Base-by-base conservation (phyloP, 495 filamentous ascomycete genomes). In the Podospora comata region DNA sequence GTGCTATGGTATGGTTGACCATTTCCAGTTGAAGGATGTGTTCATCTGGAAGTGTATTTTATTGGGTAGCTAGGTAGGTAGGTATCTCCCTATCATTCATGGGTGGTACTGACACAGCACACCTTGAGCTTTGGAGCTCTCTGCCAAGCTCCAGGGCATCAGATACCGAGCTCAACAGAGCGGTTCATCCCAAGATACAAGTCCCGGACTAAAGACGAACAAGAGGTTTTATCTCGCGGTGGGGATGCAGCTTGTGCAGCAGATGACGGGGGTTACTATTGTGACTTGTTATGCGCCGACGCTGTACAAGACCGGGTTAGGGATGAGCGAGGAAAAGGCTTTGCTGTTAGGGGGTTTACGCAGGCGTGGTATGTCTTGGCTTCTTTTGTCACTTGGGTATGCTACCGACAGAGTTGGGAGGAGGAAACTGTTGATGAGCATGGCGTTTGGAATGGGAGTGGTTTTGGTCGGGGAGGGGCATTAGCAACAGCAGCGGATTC, bases 281-380 rank as follows among this genome's bases (percentile, higher is more conserved):
- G 79, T 88, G 56, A 85, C 82, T 60, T 85, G 85, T 64, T 86
- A 84, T 74, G 78, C 82, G 16, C 84, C 85, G 26, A 77, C 79
- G 19, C 80, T 90, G 23, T 86, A 86, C 62, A 77, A 82, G 48
- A 75, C 79, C 6, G 83, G 79, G 20, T 80, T 90, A 72, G 81
- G 83, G 18, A 78, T 88, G 58, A 80, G 79, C 30, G 80, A 82
- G 5, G 81, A 85, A 57, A 70, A 84, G 5, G 78, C 86, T 1
- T 73, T 87, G 67, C 79, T 87, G 59, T 76, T 86, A 15, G 79
- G 80, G 26, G 85, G 48, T 82, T 82, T 71, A 86, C 74, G 18
- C 71, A 76, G 34, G 67, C 79, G 34, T 73, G 76, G 60, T 83
- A 79, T 64, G 71, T 82, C 28, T 67, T 77, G 30, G 75, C 76